Conservation (phyloP, 371 early-diverging fungal species). For the Sporodiniella umbellata region DNA sequence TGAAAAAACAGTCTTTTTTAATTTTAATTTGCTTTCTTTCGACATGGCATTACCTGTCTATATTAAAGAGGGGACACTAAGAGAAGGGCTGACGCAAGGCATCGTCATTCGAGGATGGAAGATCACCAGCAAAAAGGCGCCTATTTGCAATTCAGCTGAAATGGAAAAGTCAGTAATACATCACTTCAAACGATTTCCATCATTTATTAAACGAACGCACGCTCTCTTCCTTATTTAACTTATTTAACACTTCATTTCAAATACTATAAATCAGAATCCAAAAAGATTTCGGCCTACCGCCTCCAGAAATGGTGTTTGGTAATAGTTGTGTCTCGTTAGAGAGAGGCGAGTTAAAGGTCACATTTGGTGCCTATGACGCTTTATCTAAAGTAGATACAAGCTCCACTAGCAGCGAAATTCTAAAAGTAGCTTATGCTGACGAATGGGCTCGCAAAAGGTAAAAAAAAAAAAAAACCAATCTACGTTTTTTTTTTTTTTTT, state of each 20-base stretch:
- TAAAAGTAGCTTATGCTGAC: slow-evolving; percentile 82
- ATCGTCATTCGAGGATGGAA: slow-evolving; percentile 62
- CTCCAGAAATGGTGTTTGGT: slow-evolving; percentile 96
- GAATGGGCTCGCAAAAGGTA: slow-evolving; percentile 83
- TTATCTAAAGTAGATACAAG: slow-evolving; percentile 68
- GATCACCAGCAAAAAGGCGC: slow-evolving; percentile 61
- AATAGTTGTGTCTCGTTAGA: slow-evolving; percentile 63
- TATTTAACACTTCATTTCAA: no score
- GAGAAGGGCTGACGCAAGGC: slow-evolving; percentile 42
- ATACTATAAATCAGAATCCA: slow-evolving; percentile 35
- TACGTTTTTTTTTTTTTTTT: background rate
- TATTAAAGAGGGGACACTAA: slow-evolving; percentile 33
- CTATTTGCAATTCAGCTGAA: slow-evolving; percentile 71
- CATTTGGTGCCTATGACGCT: slow-evolving; percentile 74
- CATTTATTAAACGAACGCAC: background rate
- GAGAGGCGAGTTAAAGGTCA: slow-evolving; percentile 40
- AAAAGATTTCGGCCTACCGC: slow-evolving; percentile 66
- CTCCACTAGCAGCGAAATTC: slow-evolving; percentile 53
- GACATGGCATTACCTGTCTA: slow-evolving; percentile 10
- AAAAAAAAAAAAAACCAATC: background rate
- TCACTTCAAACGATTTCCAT: background rate
- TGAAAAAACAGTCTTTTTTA: background rate
- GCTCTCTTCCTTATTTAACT: no score
- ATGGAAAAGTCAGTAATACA: slow-evolving; percentile 57
- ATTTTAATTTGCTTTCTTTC: background rate